A percentile compares a stretch with the other conserved stretches of the same genome.
Evolutionary conservation across 1,139 yeast genomes (phyloP).

Genomic region (Scheffersomyces titani): DNA sequence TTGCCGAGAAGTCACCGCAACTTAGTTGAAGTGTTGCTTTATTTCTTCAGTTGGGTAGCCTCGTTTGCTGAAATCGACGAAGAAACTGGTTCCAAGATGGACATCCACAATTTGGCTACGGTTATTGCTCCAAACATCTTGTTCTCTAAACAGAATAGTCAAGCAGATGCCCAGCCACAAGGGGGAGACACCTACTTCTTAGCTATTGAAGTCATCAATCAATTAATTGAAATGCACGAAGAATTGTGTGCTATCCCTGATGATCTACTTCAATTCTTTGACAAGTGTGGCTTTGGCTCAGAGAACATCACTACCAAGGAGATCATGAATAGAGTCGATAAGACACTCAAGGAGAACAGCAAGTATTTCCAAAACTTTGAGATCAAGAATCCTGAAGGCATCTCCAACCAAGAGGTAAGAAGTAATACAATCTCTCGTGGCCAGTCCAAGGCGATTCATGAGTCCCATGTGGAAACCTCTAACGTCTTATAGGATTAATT

Average conservation of each 20-base stretch:
- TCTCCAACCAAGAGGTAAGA: conserved; percentile 30
- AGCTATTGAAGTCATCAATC: conserved; percentile 89
- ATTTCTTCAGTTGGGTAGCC: conserved; percentile 93
- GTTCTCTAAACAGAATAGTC: conserved; percentile 46
- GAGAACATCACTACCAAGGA: conserved; percentile 36
- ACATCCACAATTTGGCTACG: conserved; percentile 90
- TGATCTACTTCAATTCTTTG: conserved; percentile 45
- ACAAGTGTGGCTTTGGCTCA: conserved; percentile 33
- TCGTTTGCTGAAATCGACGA: conserved; percentile 90
- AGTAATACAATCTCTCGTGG: conserved; percentile 38
- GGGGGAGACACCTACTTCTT: conserved; percentile 78
- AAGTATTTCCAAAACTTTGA: conserved; percentile 27
- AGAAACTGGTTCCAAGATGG: conserved; percentile 94
- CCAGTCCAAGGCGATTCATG: conserved; percentile 31
- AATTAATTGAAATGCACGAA: conserved; percentile 80
- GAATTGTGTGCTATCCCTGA: conserved; percentile 77
- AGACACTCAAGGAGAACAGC: conserved; percentile 32
- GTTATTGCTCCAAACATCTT: conserved; percentile 93
- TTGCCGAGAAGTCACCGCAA: conserved; percentile 84
- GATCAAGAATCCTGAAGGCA: conserved; percentile 18
- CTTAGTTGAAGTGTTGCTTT: conserved; percentile 79
- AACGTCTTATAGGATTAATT: conserved; percentile 1
- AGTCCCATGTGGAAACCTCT: conserved; percentile 30
- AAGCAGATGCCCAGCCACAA: conserved; percentile 24
- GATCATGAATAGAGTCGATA: conserved; percentile 35